Evolutionary conservation across 805 yeast species (phyloP), one percentile per base, ranked within the genome.

Genomic region (Saccharomycopsis vini): DNA sequence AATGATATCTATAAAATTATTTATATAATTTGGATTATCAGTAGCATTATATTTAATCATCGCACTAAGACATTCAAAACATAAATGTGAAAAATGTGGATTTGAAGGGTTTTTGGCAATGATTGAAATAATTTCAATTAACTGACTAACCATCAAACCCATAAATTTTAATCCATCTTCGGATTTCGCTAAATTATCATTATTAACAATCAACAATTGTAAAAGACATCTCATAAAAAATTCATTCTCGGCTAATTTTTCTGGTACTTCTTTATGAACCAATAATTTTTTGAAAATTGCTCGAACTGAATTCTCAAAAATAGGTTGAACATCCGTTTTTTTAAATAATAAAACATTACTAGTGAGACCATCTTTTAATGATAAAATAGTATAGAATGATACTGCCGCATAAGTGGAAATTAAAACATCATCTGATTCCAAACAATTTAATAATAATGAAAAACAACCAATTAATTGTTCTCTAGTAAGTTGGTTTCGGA

Each of bases 381-480:
- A 77, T 43, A 92, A 68, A 42, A 92, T 78, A 54, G 86, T 80
- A 60, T 92, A 98, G 49, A 90, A 77, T 2, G 97, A 88, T 45
- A 92, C 81, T 1, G 98, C 89, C 1, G 97, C 79, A 57, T 89
- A 92, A 0, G 98, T 89, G 61, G 84, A 86, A 18, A 90, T 94
- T 28, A 88, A 95, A 46, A 82, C 84, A 45, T 79, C 77, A 5
- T 66, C 62, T 29, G 81, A 73, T 42, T 69, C 64, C 53, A 94
- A 73, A 58, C 85, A 88, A 13, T 71, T 69, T 9, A 87, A 76
- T 47, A 92, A 66, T 34, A 86, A 65, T 13, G 96, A 95, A 61
- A 92, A 71, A 1, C 92, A 78, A 48, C 85, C 81, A 7, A 77
- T 59, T 24, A 92, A 66, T 59, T 90, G 97, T 6, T 74, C 81